phyloP scores from a whole-genome alignment of 2,329 filamentous ascomycete species.

The Didymella arachidicola region DNA sequence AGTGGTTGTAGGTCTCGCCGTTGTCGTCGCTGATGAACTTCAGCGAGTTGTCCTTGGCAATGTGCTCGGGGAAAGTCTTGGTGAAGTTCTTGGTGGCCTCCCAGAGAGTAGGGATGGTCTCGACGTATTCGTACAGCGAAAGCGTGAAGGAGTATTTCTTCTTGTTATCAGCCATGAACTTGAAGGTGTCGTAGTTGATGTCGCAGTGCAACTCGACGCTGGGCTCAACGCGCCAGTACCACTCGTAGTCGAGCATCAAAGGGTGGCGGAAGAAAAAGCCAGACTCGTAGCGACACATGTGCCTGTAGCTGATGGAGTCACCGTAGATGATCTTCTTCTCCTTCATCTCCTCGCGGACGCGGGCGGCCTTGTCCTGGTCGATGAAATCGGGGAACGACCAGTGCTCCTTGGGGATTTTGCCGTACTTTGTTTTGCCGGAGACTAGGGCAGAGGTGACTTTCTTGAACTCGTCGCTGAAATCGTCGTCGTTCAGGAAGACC shows the following conservation, averaged over 20 bases:
- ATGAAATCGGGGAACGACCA: conserved; percentile 98
- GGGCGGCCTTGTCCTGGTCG: conserved; percentile 89
- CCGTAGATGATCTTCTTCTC: conserved; percentile 97
- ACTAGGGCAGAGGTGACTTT: conserved; percentile 87
- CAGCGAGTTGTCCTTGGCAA: conserved; percentile 85
- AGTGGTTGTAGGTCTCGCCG: conserved; percentile 93
- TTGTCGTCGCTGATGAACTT: conserved; percentile 89
- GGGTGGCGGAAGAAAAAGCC: conserved; percentile 98
- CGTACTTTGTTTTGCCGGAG: conserved; percentile 93
- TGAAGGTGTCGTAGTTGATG: conserved; percentile 94
- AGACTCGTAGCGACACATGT: conserved; percentile 99
- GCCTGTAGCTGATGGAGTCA: conserved; percentile 94
- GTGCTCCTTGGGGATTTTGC: conserved; percentile 86
- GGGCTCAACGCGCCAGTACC: conserved; percentile 99
- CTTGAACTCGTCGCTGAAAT: conserved; percentile 93
- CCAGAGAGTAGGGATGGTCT: conserved; percentile 97
- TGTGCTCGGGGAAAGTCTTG: conserved; percentile 85
- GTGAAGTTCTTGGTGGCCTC: conserved; percentile 96
- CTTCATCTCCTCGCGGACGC: conserved; percentile 93
- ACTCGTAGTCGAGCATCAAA: conserved; percentile 95
- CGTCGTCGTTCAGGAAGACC: conserved; percentile 97
- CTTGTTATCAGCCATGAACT: conserved; percentile 91
- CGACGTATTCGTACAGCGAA: conserved; percentile 93
- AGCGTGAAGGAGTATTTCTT: conserved; percentile 99
- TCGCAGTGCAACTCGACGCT: conserved; percentile 97